Base-by-base conservation (phyloP, 176 grass and related monocot genomes). In the Bolboschoenus planiculmis region DNA sequence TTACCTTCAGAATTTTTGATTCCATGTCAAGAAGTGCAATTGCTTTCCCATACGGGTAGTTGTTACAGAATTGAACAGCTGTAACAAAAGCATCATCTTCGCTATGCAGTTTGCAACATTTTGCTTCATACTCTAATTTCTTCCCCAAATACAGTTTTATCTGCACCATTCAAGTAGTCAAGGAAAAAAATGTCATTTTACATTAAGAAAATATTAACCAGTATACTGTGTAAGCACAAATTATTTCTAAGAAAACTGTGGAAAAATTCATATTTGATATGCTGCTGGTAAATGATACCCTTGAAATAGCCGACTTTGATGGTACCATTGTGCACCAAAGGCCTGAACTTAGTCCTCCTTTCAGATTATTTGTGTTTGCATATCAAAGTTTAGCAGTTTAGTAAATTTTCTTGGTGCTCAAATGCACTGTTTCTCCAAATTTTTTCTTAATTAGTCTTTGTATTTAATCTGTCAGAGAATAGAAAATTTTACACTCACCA, bases 31-130 rank as follows among this genome's bases (percentile, higher is more conserved):
- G 81, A 46, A 91, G 74, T 30, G 88, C 89, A 10, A 97, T 36
- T 23, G 91, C 83, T 83, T 85, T 91, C 56, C 93, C 93, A 57
- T 97, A 97, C 10, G 93, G 93, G 20, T 88, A 58, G 39, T 97
- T 36, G 55, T 83, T 50, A 35, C 40, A 83, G 63, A 97, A 97
- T 67, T 85, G 86, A 0, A 97, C 89, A 18, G 89, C 87, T 20
- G 93, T 97, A 23, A 97, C 26, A 53, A 77, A 85, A 11, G 77
- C 39, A 23, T 10, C 51, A 67, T 86, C 87, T 4, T 78, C 71
- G 27, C 78, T 85, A 20, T 44, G 20, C 15, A 48, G 71, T 20
- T 39, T 36, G 85, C 87, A 93, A 48, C 83, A 89, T 88, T 56
- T 97, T 5, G 51, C 87, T 59, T 93, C 71, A 31, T 86, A 97